Evolutionary conservation across 805 yeast species (phyloP).

Genomic region (Lipomyces spencermartinsiae): DNA sequence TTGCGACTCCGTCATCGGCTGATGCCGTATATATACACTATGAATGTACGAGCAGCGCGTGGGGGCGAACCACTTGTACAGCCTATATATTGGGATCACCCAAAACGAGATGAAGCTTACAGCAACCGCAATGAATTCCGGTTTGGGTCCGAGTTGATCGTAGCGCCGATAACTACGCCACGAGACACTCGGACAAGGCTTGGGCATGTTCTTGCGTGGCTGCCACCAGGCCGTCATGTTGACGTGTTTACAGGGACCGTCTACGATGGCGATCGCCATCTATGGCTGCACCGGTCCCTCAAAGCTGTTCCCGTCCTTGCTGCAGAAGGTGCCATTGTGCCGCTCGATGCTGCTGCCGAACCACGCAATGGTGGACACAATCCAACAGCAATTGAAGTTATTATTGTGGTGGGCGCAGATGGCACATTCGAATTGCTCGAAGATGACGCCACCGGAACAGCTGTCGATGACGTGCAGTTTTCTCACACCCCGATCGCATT

Average conservation of each 20-base stretch:
- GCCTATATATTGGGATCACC: slow-evolving; percentile 10
- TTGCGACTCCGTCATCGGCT: slow-evolving; percentile 7
- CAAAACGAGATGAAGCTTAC: slow-evolving; percentile 4
- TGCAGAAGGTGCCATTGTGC: slow-evolving; percentile 9
- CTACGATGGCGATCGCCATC: slow-evolving; percentile 7
- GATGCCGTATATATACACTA: slow-evolving; percentile 9
- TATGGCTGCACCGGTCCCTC: slow-evolving; percentile 6
- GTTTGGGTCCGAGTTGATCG: slow-evolving; percentile 2
- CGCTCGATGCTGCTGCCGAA: slow-evolving; percentile 3
- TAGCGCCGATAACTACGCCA: slow-evolving; percentile 8
- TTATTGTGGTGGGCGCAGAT: slow-evolving; percentile 6
- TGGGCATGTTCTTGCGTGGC: slow-evolving; percentile 6
- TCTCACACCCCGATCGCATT: slow-evolving; percentile 5
- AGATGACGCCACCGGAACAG: slow-evolving; percentile 5
- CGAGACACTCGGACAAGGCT: slow-evolving; percentile 8
- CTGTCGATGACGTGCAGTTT: slow-evolving; percentile 3
- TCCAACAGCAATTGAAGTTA: slow-evolving; percentile 5
- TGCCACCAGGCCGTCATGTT: slow-evolving; percentile 5
- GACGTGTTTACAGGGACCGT: slow-evolving; percentile 8
- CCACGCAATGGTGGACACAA: slow-evolving; percentile 7
- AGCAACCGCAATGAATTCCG: slow-evolving; percentile 6
- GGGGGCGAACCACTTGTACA: slow-evolving; percentile 5
- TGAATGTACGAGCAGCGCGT: slow-evolving; percentile 3
- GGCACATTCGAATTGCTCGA: slow-evolving; percentile 5
- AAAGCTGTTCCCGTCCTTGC: slow-evolving; percentile 7